Conservation (phyloP, 164 flowering plant species). For the Stephania cephalantha region DNA sequence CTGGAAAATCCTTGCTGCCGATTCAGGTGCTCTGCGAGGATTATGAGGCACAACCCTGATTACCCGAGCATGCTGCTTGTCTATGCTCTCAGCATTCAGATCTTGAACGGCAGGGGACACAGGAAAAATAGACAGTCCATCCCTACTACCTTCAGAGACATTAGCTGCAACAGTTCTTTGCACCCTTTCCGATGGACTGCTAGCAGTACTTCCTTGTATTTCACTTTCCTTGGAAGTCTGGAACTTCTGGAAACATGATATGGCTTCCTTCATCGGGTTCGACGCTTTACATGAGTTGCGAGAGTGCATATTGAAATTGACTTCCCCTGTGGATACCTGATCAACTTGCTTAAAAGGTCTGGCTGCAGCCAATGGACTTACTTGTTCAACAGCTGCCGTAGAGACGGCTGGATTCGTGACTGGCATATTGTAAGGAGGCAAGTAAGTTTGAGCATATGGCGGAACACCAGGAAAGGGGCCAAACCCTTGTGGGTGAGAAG, state of each 20-base stretch:
- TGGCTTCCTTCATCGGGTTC: constrained; percentile 27
- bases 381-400: constrained; percentile 45
- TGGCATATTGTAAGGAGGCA: constrained; percentile 58
- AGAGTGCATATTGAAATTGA: constrained; percentile 24
- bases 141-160: constrained; percentile 13
- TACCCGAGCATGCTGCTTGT: constrained; percentile 36
- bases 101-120: constrained; percentile 24
- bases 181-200: constrained; percentile 48
- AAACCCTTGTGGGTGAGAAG: constrained; percentile 36
- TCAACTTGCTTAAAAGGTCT: constrained; percentile 21
- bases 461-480: constrained; percentile 23
- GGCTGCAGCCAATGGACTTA: constrained; percentile 25
- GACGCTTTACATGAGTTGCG: constrained; percentile 41
- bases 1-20: constrained; percentile 73
- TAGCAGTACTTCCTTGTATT: constrained; percentile 58
- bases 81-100: constrained; percentile 15
- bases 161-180: constrained; percentile 10
- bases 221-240: constrained; percentile 42
- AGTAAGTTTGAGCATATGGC: constrained; percentile 27
- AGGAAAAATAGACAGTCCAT: constrained; percentile 49
- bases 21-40: constrained; percentile 59
- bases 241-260: constrained; percentile 21
- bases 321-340: constrained; percentile 25
- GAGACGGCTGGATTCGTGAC: constrained; percentile 38
- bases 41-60: constrained; percentile 85